Evolutionary conservation across 495 filamentous ascomycete genomes (phyloP), one percentile per base, ranked within the genome.

Genomic region (Penicillium dipodomyicola): DNA sequence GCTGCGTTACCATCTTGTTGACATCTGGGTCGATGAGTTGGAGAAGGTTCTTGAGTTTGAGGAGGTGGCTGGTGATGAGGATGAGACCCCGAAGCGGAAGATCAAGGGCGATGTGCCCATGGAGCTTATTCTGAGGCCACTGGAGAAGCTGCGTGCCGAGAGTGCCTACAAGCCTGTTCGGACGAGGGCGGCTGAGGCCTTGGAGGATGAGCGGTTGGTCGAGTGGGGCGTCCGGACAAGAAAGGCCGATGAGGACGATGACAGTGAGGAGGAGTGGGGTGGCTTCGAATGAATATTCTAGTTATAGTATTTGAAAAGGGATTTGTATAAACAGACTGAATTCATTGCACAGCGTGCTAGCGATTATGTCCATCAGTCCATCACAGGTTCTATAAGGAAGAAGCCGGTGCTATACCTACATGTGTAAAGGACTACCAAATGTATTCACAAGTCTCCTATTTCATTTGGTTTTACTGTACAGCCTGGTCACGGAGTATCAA

Each of bases 1-100:
- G 0, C 64, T 99, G 62, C 78, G 91, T 49, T 87, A 92, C 67
- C 94, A 99, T 72, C 78, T 96, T 20, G 66, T 93, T 57, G 94
- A 99, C 79, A 82, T 97, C 37, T 99, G 89, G 82, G 78, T 96
- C 35, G 91, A 96, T 70, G 91, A 94, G 75, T 69, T 88, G 56
- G 89, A 90, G 70, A 86, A 84, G 65, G 82, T 82, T 35, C 77
- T 85, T 46, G 70, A 84, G 59, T 73, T 86, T 57, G 79, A 74
- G 17, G 72, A 75, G 4, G 64, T 76, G 4, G 71, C 63, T 22
- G 72, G 54, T 17, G 56, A 35, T 25, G 56, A 35, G 15, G 54
- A 75, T 48, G 67, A 62, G 43, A 56, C 64, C 25, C 57, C 65
- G 49, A 63, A 62, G 47, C 59, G 55, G 20, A 77, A 69, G 54